Evolutionary conservation across 2,329 filamentous ascomycete genomes (phyloP).

Genomic region (Penicillium sp.): DNA sequence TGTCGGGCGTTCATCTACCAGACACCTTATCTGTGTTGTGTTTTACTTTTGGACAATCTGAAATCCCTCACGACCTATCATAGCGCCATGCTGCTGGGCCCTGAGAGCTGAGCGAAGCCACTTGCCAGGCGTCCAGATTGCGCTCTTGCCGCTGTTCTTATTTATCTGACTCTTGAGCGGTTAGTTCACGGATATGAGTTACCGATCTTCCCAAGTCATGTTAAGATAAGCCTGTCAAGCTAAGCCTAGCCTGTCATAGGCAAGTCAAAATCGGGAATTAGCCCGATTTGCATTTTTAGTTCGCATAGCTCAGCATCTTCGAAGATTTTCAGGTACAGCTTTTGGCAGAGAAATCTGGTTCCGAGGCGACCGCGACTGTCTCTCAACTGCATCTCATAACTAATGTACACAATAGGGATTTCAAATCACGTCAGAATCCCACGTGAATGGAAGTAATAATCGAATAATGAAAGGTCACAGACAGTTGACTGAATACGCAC

Average conservation of each 20-base stretch:
- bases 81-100: neutral
- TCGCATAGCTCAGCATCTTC: neutral
- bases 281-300: neutral
- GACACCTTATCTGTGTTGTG: conserved; percentile 6
- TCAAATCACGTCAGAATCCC: no score
- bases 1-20: neutral
- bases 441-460: neutral
- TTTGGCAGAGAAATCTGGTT: no score
- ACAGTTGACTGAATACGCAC: neutral
- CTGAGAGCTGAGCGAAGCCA: conserved; percentile 2
- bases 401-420: no score
- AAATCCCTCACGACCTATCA: conserved; percentile 2
- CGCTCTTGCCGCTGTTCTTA: conserved; percentile 8
- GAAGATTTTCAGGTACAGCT: no score
- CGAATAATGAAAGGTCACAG: no score
- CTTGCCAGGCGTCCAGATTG: neutral
- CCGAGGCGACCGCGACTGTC: no score
- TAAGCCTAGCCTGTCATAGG: neutral
- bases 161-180: neutral
- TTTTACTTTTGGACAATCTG: neutral
- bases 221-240: neutral
- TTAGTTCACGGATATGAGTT: conserved; percentile 7
- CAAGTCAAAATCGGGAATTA: neutral
- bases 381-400: no score
- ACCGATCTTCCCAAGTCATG: neutral